phyloP scores from a whole-genome alignment of 352 stramenopile genomes.

The Phytophthora cryptogea region DNA sequence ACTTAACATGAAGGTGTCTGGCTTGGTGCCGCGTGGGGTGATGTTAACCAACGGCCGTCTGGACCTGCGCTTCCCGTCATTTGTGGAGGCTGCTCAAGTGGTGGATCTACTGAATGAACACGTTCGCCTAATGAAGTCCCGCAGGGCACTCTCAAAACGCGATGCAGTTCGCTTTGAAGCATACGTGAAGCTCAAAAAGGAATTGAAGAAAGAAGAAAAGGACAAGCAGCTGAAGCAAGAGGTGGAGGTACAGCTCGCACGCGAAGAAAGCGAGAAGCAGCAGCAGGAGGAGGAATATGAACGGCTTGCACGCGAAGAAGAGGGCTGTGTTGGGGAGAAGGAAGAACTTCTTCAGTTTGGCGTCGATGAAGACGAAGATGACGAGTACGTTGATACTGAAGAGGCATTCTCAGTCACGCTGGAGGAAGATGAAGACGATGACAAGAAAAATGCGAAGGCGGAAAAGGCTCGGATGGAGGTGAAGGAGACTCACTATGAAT shows the following conservation, averaged over 20 bases:
- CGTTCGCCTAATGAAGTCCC: slow-evolving; percentile 57
- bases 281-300: slow-evolving; percentile 6
- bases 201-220: slow-evolving; percentile 28
- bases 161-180: slow-evolving; percentile 48
- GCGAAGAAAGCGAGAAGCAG: slow-evolving; percentile 3
- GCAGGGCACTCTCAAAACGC: slow-evolving; percentile 45
- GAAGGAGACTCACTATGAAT: slow-evolving; percentile 36
- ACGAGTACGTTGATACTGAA: slow-evolving; percentile 32
- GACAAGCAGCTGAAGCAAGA: slow-evolving; percentile 14
- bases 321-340: slow-evolving; percentile 32
- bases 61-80: slow-evolving; percentile 75
- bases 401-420: slow-evolving; percentile 8
- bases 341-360: slow-evolving; percentile 27
- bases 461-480: slow-evolving; percentile 7
- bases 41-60: slow-evolving; percentile 78
- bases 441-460: slow-evolving; percentile 18
- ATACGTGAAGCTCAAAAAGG: slow-evolving; percentile 49
- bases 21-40: slow-evolving; percentile 59
- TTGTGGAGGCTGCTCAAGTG: slow-evolving; percentile 74
- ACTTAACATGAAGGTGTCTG: slow-evolving; percentile 58
- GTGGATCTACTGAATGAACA: slow-evolving; percentile 67
- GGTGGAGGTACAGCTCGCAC: not conserved
- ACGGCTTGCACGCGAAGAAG: slow-evolving; percentile 30
- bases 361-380: slow-evolving; percentile 29
- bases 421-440: slow-evolving; percentile 39